Percentiles rank a stretch among this genome's conserved stretches.
Conservation (phyloP, 1,139 yeast species). For the Pichia sp. region DNA sequence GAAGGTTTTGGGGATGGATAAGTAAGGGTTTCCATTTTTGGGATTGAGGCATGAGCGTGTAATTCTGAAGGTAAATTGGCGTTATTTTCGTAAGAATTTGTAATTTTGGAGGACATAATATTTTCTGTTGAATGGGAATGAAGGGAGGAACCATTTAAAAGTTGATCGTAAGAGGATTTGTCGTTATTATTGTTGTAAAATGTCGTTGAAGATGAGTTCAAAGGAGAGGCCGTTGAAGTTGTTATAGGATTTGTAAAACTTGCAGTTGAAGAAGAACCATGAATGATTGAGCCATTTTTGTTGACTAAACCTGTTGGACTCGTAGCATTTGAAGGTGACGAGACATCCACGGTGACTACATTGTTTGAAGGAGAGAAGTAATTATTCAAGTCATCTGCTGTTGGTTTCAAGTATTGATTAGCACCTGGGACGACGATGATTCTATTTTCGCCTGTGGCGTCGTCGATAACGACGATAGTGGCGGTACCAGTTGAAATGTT, state of each 20-base stretch:
- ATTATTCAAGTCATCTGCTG: conserved; percentile 40
- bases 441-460: conserved; percentile 74
- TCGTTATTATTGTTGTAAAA: background rate
- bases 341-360: conserved; percentile 32
- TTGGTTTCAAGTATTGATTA: conserved; percentile 61
- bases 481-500: conserved; percentile 74
- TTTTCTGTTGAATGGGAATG: conserved; percentile 11
- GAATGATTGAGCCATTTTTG: conserved; percentile 16
- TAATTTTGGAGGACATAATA: conserved; percentile 9
- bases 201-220: conserved; percentile 6
- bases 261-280: conserved; percentile 14
- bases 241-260: too few relatives aligned
- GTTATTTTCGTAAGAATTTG: conserved; percentile 36
- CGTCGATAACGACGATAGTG: conserved; percentile 60
- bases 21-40: conserved; percentile 14
- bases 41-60: conserved; percentile 15
- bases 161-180: background rate
- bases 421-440: conserved; percentile 88
- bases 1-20: conserved; percentile 19
- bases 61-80: conserved; percentile 12
- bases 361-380: conserved; percentile 25
- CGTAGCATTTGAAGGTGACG: conserved; percentile 52
- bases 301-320: conserved; percentile 8
- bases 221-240: background rate
- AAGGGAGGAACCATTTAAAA: background rate